Evolutionary conservation across 148 eudicot genomes (phyloP).

Genomic region (Arbutus unedo): DNA sequence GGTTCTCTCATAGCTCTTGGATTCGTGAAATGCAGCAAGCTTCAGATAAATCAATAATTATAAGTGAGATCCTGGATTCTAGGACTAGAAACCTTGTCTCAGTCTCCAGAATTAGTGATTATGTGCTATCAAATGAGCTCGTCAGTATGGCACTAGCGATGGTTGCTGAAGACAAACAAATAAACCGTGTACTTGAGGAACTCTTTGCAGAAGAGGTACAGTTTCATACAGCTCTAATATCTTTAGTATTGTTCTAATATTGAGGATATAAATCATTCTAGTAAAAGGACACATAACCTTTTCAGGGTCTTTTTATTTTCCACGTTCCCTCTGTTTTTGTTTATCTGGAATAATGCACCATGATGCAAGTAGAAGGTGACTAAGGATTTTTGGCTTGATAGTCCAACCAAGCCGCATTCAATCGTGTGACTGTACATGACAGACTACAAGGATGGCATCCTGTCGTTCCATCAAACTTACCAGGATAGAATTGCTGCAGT

Average conservation of each 20-base stretch:
- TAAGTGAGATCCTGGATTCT: conserved; percentile 90
- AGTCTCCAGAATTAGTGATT: conserved; percentile 89
- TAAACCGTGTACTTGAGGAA: conserved; percentile 90
- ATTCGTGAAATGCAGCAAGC: conserved; percentile 89
- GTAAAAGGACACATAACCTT: neutral
- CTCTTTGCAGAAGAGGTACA: conserved; percentile 94
- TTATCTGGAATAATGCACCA: neutral
- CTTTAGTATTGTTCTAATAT: neutral
- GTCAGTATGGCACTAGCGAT: conserved; percentile 97
- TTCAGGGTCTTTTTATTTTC: neutral
- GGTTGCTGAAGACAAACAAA: conserved; percentile 98
- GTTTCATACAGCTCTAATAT: neutral
- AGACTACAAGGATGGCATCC: neutral
- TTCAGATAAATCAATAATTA: conserved; percentile 80
- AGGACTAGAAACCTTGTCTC: conserved; percentile 92
- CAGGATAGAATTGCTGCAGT: neutral
- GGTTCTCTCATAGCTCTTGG: conserved; percentile 83
- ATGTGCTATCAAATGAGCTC: conserved; percentile 91
- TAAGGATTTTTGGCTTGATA: neutral
- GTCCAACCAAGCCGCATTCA: neutral
- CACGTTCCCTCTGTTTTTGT: neutral
- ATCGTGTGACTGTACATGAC: neutral
- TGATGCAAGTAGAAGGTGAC: neutral
- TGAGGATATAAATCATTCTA: neutral
- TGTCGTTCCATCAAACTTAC: neutral